Conservation (phyloP, 1,284 basidiomycete species). For the Trichosporon sp. region DNA sequence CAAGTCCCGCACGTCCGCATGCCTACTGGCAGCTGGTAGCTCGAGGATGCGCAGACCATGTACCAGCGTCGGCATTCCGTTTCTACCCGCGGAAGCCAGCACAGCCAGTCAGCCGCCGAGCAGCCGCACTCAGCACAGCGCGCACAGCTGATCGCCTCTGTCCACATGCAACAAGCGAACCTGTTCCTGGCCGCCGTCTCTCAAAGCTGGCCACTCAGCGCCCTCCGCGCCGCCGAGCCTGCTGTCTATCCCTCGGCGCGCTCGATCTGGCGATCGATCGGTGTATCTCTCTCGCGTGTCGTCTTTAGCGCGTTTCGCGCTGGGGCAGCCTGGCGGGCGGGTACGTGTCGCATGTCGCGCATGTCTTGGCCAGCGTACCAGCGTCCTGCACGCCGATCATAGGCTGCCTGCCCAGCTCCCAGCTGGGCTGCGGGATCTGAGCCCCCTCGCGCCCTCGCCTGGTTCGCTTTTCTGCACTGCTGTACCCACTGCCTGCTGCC, state of each 20-base stretch:
- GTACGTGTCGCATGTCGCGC: neutral
- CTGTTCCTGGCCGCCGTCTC: neutral
- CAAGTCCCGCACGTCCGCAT: too few species aligned
- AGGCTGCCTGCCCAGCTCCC: neutral
- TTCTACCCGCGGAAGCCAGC: neutral
- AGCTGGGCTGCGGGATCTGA: neutral
- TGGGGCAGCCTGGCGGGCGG: too few species aligned
- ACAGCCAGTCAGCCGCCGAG: too few species aligned
- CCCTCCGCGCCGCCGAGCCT: too few species aligned
- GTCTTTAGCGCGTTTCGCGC: neutral
- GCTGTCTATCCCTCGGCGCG: too few species aligned
- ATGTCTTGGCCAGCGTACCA: neutral
- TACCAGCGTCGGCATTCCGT: neutral
- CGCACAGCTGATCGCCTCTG: neutral
- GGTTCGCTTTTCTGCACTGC: neutral
- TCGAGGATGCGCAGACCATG: neutral
- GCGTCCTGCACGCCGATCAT: neutral
- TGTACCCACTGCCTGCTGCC: too few species aligned
- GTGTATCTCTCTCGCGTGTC: neutral
- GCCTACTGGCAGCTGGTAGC: too few species aligned
- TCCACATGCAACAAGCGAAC: neutral
- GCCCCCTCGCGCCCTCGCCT: neutral
- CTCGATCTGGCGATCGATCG: neutral
- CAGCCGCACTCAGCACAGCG: too few species aligned
- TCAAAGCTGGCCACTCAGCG: neutral